These are phyloP conservation scores for Pythium sp. DNA, from an alignment of 352 stramenopile genomes.

Conservation along the genomic window DNA sequence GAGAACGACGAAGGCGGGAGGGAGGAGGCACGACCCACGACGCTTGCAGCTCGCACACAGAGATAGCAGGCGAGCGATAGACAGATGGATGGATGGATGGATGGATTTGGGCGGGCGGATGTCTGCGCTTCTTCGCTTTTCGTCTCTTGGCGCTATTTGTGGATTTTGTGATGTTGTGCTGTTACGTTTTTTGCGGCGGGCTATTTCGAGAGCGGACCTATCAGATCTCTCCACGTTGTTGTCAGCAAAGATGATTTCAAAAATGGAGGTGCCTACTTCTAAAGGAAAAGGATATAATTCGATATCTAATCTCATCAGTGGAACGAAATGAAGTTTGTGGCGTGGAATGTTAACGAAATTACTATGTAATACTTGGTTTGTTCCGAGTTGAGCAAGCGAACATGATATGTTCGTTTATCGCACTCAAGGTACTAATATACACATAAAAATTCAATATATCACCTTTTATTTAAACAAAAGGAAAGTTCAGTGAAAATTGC, in stretches of 20 bases:
- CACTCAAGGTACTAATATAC: too few species aligned
- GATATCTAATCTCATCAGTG: neutral
- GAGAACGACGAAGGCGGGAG: neutral
- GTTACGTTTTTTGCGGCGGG: neutral
- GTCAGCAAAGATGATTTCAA: conserved; percentile 3
- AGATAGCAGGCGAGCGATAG: neutral
- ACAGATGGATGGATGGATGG: conserved; percentile 1
- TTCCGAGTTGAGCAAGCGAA: too few species aligned
- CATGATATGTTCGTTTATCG: too few species aligned
- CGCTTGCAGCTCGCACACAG: neutral
- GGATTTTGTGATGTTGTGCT: neutral
- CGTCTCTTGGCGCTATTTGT: conserved; percentile 2
- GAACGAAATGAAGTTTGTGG: neutral
- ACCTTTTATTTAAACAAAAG: neutral
- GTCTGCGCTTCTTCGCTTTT: conserved; percentile 1
- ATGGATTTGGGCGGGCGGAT: neutral
- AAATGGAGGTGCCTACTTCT: neutral
- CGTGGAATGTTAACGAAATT: neutral
- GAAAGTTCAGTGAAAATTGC: neutral
- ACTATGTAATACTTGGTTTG: neutral
- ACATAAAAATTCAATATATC: neutral
- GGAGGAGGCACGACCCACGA: neutral
- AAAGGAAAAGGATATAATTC: neutral
- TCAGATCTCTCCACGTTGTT: conserved; percentile 13
- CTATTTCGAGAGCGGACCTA: conserved; percentile 10